Evolutionary conservation across 2,329 filamentous ascomycete genomes (phyloP), one percentile per base, ranked within the genome.

Genomic region (Colletotrichum paranaense): DNA sequence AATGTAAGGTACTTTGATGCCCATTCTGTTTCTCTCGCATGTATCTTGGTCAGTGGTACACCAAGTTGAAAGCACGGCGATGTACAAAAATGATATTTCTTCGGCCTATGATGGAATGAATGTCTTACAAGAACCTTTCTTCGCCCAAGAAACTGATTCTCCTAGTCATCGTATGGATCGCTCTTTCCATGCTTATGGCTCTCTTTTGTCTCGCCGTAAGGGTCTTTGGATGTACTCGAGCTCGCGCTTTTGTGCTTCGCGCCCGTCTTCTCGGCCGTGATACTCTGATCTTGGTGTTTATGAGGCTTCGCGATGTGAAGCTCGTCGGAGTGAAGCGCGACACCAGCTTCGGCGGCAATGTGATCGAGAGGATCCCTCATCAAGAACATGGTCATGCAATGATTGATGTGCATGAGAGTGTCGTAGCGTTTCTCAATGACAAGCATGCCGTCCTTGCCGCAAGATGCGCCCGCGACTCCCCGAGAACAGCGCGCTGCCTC

Each of bases 281-380:
- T 7, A 19, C 46, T 11, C 9, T 62, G 4, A 35, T 26, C 46
- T 9, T 22, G 46, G n/a, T 69, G 38, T 22, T 65, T 53, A 28
- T 69, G 67, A 52, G 67, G 60, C 60, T 65, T 69, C 11, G 67
- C 60, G 12, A 69, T 42, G 26, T 65, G 60, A 62, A 69, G 19
- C 28, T 69, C 67, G 3, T 69, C 67, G 14, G 67, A 65, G 28
- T 69, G 60, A 28, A 69, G 67, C 16, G 67, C 67, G 11, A 69
- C 60, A 8, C 60, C 67, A 16, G 67, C 67, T 60, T 69, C 67
- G 4, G 67, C 67, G 1, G 67, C 67, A 22, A 69, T 58, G 6
- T 32, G 30, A 22, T 69, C 60, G 9, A 69, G 35, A 12, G 60
- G 53, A 6, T 65, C 67, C 4, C 67, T 28, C 60, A 58, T 58